Evolutionary conservation across 768 basidiomycete species (phyloP).

Genomic region (Leucocoprinus sp.): DNA sequence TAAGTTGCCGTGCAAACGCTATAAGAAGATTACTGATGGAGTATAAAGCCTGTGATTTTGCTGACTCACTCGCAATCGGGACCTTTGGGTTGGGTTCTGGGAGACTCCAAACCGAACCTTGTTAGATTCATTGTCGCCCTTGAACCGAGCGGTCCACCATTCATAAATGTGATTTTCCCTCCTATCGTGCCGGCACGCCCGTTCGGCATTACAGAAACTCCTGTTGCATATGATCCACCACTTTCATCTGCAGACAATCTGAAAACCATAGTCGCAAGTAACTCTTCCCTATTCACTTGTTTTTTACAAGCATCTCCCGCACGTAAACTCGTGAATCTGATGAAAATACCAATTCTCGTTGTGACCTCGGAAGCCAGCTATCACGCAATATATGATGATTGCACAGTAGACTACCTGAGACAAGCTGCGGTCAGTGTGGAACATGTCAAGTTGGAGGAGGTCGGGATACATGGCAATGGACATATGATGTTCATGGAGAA

Average conservation of each 20-base stretch:
- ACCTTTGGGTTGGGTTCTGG: slow-evolving; percentile 40
- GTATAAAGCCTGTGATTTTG: slow-evolving; percentile 33
- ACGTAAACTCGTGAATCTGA: slow-evolving; percentile 33
- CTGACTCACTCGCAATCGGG: slow-evolving; percentile 47
- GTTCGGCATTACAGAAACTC: slow-evolving; percentile 41
- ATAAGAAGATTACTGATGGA: background rate
- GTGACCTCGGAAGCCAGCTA: slow-evolving; percentile 44
- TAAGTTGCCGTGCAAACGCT: slow-evolving; percentile 18
- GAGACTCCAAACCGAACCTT: slow-evolving; percentile 33
- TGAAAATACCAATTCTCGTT: slow-evolving; percentile 35
- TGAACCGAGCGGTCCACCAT: slow-evolving; percentile 45
- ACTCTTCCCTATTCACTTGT: slow-evolving; percentile 27
- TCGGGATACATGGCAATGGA: slow-evolving; percentile 44
- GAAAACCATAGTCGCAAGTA: slow-evolving; percentile 18
- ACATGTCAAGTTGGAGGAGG: slow-evolving; percentile 29
- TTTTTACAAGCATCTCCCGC: slow-evolving; percentile 36
- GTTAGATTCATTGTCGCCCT: slow-evolving; percentile 41
- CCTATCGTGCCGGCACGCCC: slow-evolving; percentile 29
- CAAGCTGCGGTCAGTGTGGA: slow-evolving; percentile 38
- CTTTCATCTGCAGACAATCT: slow-evolving; percentile 31
- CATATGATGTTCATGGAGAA: slow-evolving; percentile 53
- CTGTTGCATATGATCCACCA: slow-evolving; percentile 35
- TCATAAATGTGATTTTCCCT: slow-evolving; percentile 31
- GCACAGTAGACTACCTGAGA: slow-evolving; percentile 33
- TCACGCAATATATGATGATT: slow-evolving; percentile 40